These are phyloP conservation scores for Tilletiopsis washingtonensis DNA, from an alignment of 1,284 basidiomycete genomes.

Conservation along the genomic window DNA sequence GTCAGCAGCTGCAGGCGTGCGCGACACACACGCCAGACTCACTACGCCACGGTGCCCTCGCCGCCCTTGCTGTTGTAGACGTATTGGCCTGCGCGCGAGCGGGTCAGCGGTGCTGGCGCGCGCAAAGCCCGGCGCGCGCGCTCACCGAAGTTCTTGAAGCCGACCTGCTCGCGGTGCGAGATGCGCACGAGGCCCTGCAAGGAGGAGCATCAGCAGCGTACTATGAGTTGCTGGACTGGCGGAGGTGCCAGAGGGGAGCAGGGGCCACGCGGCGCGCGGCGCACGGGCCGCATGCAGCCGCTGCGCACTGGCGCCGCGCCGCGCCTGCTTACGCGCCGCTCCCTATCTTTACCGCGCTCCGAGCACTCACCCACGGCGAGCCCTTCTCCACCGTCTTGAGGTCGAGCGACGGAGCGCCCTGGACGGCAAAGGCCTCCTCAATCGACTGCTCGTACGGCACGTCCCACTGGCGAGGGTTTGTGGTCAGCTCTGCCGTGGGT, in stretches of 20 bases:
- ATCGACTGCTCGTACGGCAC: conserved; percentile 58
- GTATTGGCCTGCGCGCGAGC: too few species aligned
- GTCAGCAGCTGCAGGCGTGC: too few species aligned
- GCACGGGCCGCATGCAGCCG: neutral
- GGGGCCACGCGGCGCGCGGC: conserved; percentile 1
- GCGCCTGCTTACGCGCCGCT: too few species aligned
- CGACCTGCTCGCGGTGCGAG: conserved; percentile 73
- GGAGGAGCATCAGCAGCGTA: too few species aligned
- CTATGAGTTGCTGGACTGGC: too few species aligned
- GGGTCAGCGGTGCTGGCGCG: too few species aligned
- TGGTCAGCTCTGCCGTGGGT: too few species aligned
- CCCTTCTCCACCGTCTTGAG: conserved; percentile 55
- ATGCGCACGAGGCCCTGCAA: conserved; percentile 92
- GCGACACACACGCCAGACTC: too few species aligned
- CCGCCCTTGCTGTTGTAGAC: conserved; percentile 68
- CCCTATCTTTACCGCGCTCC: too few species aligned
- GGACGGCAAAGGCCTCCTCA: conserved; percentile 51
- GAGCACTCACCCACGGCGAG: conserved; percentile 79
- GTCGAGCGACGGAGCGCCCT: conserved; percentile 21
- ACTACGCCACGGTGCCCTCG: conserved; percentile 83
- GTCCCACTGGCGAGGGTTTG: too few species aligned
- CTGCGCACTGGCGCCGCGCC: too few species aligned
- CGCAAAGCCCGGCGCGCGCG: too few species aligned
- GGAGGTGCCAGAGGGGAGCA: conserved; percentile 6
- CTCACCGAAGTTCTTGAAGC: conserved; percentile 80